Evolutionary conservation across 2,329 filamentous ascomycete genomes (phyloP).

Genomic region (Boeremia exigua): DNA sequence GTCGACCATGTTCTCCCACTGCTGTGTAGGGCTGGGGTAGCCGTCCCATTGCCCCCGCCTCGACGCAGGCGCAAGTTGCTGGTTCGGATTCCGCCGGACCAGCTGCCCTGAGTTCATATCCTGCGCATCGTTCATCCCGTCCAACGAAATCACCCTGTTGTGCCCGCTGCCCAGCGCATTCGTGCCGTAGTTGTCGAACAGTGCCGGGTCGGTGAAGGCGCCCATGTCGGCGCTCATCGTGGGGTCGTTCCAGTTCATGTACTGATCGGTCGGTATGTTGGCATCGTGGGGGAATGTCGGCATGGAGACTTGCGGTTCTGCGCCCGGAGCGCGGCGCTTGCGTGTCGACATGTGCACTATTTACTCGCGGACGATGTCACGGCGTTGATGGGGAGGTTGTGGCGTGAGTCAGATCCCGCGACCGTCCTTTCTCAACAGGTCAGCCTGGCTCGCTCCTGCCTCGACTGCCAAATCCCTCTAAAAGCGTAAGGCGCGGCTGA

Average conservation of each 20-base stretch:
- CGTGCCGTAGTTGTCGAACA: constrained; percentile 42
- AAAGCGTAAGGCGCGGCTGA: neutral
- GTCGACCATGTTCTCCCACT: constrained; percentile 64
- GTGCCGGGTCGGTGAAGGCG: constrained; percentile 45
- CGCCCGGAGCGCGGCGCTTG: constrained; percentile 77
- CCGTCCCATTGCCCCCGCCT: constrained; percentile 50
- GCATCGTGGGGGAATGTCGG: constrained; percentile 55
- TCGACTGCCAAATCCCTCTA: neutral
- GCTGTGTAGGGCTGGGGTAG: constrained; percentile 52
- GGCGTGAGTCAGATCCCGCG: constrained; percentile 13
- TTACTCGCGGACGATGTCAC: constrained; percentile 1
- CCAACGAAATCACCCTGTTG: constrained; percentile 43
- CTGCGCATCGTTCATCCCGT: constrained; percentile 33
- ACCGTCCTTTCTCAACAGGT: neutral
- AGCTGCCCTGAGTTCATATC: constrained; percentile 50
- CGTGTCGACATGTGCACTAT: constrained; percentile 50
- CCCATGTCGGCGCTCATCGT: constrained; percentile 32
- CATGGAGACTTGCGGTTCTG: constrained; percentile 68
- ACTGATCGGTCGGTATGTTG: constrained; percentile 46
- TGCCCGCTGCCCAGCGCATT: constrained; percentile 26
- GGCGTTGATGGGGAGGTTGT: neutral
- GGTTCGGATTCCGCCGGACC: constrained; percentile 54
- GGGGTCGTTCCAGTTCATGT: constrained; percentile 45
- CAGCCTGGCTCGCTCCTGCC: constrained; percentile 11
- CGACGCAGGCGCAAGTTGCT: constrained; percentile 51